Evolutionary conservation across 179 eudicot species (phyloP).

Genomic region (Silene vulgaris): DNA sequence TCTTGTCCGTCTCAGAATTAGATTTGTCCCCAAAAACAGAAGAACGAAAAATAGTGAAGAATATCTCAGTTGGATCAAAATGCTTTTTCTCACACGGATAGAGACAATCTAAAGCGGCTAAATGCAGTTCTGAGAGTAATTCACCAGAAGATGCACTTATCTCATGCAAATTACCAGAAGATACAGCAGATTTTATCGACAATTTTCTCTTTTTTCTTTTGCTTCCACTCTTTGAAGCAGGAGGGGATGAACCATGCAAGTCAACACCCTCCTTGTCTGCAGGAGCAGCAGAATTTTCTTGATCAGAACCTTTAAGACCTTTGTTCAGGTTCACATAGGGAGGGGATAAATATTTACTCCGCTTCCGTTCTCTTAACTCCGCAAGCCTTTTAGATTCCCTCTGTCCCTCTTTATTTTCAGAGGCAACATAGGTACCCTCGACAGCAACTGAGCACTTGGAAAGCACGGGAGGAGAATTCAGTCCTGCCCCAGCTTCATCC

Average conservation of each 20-base stretch:
- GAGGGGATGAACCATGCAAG: constrained; percentile 12
- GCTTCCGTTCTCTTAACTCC: constrained; percentile 36
- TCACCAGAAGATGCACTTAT: constrained; percentile 37
- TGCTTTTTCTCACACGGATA: constrained; percentile 31
- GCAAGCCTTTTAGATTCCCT: constrained; percentile 26
- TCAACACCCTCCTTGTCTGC: constrained; percentile 20
- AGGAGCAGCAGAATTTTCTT: constrained; percentile 18
- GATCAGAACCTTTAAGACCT: constrained; percentile 23
- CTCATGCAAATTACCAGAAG: constrained; percentile 22
- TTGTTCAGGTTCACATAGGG: constrained; percentile 34
- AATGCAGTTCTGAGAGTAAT: constrained; percentile 37
- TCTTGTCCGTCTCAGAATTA: constrained; percentile 21
- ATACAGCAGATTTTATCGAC: constrained; percentile 20
- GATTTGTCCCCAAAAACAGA: constrained; percentile 32
- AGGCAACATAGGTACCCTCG: constrained; percentile 5
- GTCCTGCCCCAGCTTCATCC: constrained; percentile 19
- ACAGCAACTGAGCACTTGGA: constrained; percentile 18
- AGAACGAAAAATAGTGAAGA: constrained; percentile 49
- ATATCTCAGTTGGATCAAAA: constrained; percentile 38
- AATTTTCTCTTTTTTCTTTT: constrained; percentile 28
- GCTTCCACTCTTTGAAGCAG: constrained; percentile 25
- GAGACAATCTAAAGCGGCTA: constrained; percentile 34
- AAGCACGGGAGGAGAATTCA: constrained; percentile 18
- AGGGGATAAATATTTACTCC: constrained; percentile 38
- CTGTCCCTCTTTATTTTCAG: constrained; percentile 19